Conservation (phyloP, 2,329 filamentous ascomycete species). For the Colletotrichum gloeosporioides region DNA sequence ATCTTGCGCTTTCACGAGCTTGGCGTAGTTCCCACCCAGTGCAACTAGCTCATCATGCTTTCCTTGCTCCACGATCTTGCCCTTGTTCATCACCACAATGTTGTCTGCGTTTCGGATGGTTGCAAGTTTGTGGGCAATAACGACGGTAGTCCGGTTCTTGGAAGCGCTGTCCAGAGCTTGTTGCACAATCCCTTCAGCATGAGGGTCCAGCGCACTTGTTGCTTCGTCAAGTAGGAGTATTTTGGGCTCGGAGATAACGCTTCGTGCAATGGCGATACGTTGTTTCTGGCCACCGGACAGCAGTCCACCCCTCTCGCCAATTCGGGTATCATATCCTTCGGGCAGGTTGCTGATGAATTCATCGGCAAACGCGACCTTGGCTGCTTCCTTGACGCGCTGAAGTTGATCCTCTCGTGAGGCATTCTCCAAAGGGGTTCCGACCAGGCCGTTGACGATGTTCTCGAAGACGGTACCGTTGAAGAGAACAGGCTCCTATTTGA, state of each 20-base stretch:
- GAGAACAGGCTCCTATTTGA: conserved; percentile 26
- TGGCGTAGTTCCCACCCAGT: conserved; percentile 22
- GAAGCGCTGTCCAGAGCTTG: conserved; percentile 58
- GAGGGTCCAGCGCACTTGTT: conserved; percentile 58
- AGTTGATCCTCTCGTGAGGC: conserved; percentile 29
- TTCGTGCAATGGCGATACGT: conserved; percentile 69
- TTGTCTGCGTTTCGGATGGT: conserved; percentile 36
- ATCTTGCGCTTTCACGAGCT: conserved; percentile 29
- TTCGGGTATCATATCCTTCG: conserved; percentile 28
- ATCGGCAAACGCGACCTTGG: conserved; percentile 27
- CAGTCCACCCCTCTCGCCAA: conserved; percentile 27
- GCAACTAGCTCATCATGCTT: conserved; percentile 26
- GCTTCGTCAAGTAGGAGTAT: conserved; percentile 72
- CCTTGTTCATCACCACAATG: conserved; percentile 35
- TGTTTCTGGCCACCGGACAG: conserved; percentile 66
- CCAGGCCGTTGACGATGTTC: conserved; percentile 28
- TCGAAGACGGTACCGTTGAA: conserved; percentile 28
- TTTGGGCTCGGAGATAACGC: conserved; percentile 63
- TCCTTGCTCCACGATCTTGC: conserved; percentile 34
- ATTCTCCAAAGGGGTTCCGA: conserved; percentile 15
- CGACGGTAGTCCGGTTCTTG: conserved; percentile 64
- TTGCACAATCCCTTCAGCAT: conserved; percentile 55
- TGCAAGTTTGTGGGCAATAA: conserved; percentile 64
- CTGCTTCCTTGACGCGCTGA: conserved; percentile 39
- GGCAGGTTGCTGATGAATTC: conserved; percentile 27